Conservation (phyloP, 2,329 filamentous ascomycete species). For the Sporothrix pallida region DNA sequence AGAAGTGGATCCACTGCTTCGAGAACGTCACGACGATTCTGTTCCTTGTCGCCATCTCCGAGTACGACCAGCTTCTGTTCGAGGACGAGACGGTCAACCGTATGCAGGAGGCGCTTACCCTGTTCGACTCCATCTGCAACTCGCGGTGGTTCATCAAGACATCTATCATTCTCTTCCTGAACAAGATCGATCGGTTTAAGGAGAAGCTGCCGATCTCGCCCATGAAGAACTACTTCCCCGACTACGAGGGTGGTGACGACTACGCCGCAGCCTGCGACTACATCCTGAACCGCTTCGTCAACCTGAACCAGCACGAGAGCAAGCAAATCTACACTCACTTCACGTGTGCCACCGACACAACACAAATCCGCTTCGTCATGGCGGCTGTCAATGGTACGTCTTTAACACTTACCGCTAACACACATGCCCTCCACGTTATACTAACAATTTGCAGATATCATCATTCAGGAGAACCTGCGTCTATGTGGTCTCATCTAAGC, state of each 20-base stretch:
- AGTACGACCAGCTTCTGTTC: constrained; percentile 95
- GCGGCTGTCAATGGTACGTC: constrained; percentile 92
- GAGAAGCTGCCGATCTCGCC: constrained; percentile 81
- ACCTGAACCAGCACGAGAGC: constrained; percentile 97
- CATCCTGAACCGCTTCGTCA: constrained; percentile 98
- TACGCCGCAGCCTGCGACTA: constrained; percentile 97
- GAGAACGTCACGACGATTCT: constrained; percentile 97
- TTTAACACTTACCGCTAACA: not conserved
- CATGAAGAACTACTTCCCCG: constrained; percentile 89
- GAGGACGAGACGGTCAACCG: constrained; percentile 96
- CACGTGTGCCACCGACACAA: constrained; percentile 97
- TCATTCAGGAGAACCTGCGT: constrained; percentile 98
- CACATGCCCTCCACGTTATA: not conserved
- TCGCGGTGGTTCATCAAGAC: constrained; percentile 91
- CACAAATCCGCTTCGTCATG: constrained; percentile 99
- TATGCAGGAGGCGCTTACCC: constrained; percentile 87
- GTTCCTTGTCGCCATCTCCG: constrained; percentile 94
- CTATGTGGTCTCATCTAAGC: constrained; percentile 41
- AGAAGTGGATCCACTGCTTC: constrained; percentile 99
- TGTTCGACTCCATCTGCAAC: constrained; percentile 88
- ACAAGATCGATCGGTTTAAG: constrained; percentile 90
- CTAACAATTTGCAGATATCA: constrained; percentile 79
- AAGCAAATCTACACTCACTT: constrained; percentile 99
- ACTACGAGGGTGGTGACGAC: constrained; percentile 93
- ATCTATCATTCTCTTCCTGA: constrained; percentile 85